Evolutionary conservation across 2,329 filamentous ascomycete genomes (phyloP).

Genomic region (Bisporella sp.): DNA sequence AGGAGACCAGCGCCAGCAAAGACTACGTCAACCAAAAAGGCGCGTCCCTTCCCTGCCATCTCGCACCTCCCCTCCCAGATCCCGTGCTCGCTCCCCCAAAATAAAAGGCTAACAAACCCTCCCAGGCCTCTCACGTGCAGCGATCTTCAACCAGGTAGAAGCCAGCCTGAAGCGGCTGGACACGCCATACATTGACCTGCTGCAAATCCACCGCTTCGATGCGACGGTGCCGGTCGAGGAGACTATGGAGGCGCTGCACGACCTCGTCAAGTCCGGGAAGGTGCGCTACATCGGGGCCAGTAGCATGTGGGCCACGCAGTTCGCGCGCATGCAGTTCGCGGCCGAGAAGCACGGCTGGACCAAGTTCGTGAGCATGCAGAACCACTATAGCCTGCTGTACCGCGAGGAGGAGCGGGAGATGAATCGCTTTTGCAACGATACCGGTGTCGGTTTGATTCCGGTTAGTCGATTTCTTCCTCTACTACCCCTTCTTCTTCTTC

Average conservation of each 20-base stretch:
- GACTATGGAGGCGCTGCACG: slow-evolving; percentile 52
- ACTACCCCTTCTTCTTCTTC: not conserved
- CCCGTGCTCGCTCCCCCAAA: too few species aligned
- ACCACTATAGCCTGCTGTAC: slow-evolving; percentile 44
- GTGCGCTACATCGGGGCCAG: slow-evolving; percentile 45
- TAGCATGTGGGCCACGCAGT: slow-evolving; percentile 39
- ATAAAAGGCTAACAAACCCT: not conserved
- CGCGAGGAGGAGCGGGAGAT: slow-evolving; percentile 47
- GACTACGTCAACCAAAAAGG: slow-evolving; percentile 1
- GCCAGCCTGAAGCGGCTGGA: slow-evolving; percentile 46
- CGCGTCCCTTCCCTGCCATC: not conserved
- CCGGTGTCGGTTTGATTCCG: slow-evolving; percentile 38
- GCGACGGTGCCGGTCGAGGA: slow-evolving; percentile 42
- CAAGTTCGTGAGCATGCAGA: slow-evolving; percentile 49
- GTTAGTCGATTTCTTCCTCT: not conserved
- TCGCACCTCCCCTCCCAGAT: too few species aligned
- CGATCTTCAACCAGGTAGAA: slow-evolving; percentile 59
- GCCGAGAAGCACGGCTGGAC: slow-evolving; percentile 46
- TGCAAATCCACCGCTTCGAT: slow-evolving; percentile 53
- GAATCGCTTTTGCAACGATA: slow-evolving; percentile 33
- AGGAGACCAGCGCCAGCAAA: slow-evolving; percentile 28
- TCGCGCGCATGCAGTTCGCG: slow-evolving; percentile 39
- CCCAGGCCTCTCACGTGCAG: slow-evolving; percentile 49
- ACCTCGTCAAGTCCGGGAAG: slow-evolving; percentile 48
- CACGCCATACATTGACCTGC: slow-evolving; percentile 48